Evolutionary conservation across 2,329 filamentous ascomycete genomes (phyloP).

Genomic region (Celoporthe dispersa): DNA sequence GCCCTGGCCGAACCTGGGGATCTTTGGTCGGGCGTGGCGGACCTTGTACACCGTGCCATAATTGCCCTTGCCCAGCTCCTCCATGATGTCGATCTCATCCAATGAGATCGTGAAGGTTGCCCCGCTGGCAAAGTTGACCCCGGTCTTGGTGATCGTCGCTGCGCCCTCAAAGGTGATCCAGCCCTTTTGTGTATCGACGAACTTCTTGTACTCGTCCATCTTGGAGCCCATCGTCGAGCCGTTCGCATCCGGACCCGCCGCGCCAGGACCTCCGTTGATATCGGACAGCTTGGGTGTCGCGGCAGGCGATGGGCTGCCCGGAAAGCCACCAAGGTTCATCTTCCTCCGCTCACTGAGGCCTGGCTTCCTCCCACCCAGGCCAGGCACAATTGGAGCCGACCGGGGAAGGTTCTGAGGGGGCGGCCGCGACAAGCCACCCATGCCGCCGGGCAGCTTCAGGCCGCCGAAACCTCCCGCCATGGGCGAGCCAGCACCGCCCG

Average conservation of each 20-base stretch:
- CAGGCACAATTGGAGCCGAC: constrained; percentile 56
- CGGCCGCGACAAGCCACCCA: constrained; percentile 46
- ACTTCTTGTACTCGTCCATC: constrained; percentile 70
- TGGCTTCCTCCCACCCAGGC: constrained; percentile 44
- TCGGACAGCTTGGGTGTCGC: constrained; percentile 52
- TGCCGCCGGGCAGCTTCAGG: constrained; percentile 44
- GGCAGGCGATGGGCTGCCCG: constrained; percentile 41
- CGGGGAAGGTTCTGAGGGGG: constrained; percentile 53
- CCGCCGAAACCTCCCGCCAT: constrained; percentile 40
- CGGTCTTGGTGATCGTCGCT: constrained; percentile 83
- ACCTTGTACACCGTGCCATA: constrained; percentile 99
- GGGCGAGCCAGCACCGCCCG: constrained; percentile 37
- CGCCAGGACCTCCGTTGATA: constrained; percentile 37
- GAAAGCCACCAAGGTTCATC: constrained; percentile 57
- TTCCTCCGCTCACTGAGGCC: constrained; percentile 69
- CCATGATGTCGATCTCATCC: constrained; percentile 90
- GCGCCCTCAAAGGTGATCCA: constrained; percentile 93
- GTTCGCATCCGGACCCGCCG: constrained; percentile 38
- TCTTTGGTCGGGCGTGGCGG: constrained; percentile 72
- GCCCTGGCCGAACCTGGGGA: constrained; percentile 63
- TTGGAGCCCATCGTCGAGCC: constrained; percentile 50
- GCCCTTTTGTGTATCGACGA: constrained; percentile 88
- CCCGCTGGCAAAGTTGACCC: constrained; percentile 90
- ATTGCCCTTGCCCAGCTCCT: constrained; percentile 95
- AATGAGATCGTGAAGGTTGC: constrained; percentile 91